Conservation (phyloP, 208 protist genomes). For the Crithidia sp. region DNA sequence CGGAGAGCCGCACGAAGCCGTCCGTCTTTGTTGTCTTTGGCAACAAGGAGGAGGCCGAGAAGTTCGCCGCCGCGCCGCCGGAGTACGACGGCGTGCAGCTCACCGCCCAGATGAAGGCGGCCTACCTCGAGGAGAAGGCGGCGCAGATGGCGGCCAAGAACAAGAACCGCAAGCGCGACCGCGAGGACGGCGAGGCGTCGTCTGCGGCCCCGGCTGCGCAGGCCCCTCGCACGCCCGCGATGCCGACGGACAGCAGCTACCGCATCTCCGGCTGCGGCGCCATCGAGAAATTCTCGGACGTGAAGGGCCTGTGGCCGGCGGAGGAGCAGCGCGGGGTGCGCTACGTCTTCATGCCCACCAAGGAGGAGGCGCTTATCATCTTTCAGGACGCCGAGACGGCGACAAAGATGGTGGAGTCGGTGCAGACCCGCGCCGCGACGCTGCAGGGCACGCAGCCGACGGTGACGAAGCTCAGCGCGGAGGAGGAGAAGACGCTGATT, state of each 20-base stretch:
- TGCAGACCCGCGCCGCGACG: slow-evolving; percentile 71
- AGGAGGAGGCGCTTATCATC: slow-evolving; percentile 71
- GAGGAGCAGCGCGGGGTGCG: slow-evolving; percentile 87
- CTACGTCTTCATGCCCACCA: slow-evolving; percentile 84
- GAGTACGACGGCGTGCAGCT: slow-evolving; percentile 74
- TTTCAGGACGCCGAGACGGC: slow-evolving; percentile 86
- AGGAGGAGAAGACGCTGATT: slow-evolving; percentile 75
- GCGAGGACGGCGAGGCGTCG: slow-evolving; percentile 4
- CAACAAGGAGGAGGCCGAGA: slow-evolving; percentile 71
- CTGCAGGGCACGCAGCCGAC: slow-evolving; percentile 79
- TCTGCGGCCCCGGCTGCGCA: slow-evolving; percentile 1
- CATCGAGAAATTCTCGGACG: slow-evolving; percentile 71
- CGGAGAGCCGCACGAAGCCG: slow-evolving; percentile 73
- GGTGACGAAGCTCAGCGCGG: slow-evolving; percentile 67
- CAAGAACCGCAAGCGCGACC: slow-evolving; percentile 51
- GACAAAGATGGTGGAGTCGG: slow-evolving; percentile 71
- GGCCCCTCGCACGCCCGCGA: slow-evolving; percentile 58
- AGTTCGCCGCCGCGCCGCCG: slow-evolving; percentile 63
- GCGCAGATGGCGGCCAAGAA: slow-evolving; percentile 55
- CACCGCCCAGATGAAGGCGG: slow-evolving; percentile 76
- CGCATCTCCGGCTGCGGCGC: slow-evolving; percentile 68
- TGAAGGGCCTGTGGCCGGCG: slow-evolving; percentile 85
- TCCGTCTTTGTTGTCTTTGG: slow-evolving; percentile 88
- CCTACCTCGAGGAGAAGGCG: slow-evolving; percentile 80
- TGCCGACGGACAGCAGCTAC: slow-evolving; percentile 84